phyloP scores from a whole-genome alignment of 2,329 filamentous ascomycete species.

The Xylariaceae sp. region DNA sequence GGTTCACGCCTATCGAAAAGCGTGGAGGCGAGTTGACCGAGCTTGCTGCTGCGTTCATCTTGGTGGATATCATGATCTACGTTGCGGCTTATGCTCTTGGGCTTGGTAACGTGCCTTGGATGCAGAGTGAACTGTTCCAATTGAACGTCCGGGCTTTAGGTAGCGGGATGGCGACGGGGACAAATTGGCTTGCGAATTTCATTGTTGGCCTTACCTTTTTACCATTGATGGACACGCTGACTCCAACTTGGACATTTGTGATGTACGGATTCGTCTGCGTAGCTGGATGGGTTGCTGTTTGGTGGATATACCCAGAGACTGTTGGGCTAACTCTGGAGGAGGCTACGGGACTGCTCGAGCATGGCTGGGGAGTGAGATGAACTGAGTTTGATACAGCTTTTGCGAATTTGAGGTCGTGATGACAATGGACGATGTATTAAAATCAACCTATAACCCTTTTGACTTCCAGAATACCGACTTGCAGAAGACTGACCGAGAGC shows the following conservation, averaged over 20 bases:
- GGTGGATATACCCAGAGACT: conserved; percentile 81
- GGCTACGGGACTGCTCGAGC: conserved; percentile 65
- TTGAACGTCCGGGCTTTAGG: conserved; percentile 70
- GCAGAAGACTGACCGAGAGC: too few species aligned
- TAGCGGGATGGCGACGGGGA: conserved; percentile 71
- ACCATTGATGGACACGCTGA: conserved; percentile 63
- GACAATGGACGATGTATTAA: too few species aligned
- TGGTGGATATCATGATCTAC: conserved; percentile 76
- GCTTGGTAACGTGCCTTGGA: conserved; percentile 91
- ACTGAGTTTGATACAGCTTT: not conserved
- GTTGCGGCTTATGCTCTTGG: conserved; percentile 84
- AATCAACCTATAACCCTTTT: too few species aligned
- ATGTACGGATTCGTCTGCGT: conserved; percentile 73
- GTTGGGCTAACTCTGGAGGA: conserved; percentile 79
- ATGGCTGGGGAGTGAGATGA: conserved; percentile 69
- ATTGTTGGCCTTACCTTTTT: conserved; percentile 82
- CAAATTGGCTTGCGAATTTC: conserved; percentile 87
- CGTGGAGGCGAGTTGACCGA: conserved; percentile 24
- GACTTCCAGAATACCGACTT: too few species aligned
- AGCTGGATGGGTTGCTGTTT: conserved; percentile 65
- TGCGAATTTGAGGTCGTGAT: too few species aligned
- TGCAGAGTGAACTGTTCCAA: conserved; percentile 90
- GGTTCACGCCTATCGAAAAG: conserved; percentile 36
- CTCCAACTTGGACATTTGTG: conserved; percentile 74
- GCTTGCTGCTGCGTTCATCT: conserved; percentile 54